Evolutionary conservation across 345 rosid genomes (phyloP).

Genomic region (Brassica rapa): DNA sequence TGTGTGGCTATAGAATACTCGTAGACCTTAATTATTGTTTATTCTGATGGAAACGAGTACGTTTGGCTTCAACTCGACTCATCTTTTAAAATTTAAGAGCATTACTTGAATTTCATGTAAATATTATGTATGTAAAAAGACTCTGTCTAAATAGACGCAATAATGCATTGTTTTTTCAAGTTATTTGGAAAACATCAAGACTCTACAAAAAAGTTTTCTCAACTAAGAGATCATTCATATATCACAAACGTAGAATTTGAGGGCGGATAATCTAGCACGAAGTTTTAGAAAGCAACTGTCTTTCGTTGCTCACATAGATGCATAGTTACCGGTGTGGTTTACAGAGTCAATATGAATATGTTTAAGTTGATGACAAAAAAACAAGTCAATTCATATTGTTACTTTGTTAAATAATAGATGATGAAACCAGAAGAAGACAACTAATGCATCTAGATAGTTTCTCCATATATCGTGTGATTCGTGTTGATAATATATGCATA

Average conservation of each 20-base stretch:
- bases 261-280: no score
- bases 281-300: no score
- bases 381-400: background rate
- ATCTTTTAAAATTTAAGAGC: background rate
- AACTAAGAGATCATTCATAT: no score
- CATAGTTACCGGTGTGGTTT: no score
- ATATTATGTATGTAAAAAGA: background rate
- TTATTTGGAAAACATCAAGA: no score
- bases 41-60: conserved; percentile 11
- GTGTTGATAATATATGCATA: conserved; percentile 5
- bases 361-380: background rate
- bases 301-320: no score
- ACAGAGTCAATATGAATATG: no score
- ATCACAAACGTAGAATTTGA: no score
- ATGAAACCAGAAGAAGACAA: background rate
- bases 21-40: background rate
- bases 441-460: background rate
- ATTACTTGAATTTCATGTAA: background rate
- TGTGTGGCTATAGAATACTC: conserved; percentile 6
- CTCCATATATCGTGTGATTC: background rate
- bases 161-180: background rate
- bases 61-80: background rate
- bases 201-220: no score
- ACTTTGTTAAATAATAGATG: background rate
- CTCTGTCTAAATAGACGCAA: background rate